Percentiles rank a stretch among this genome's conserved stretches.
Conservation (phyloP, 2,329 filamentous ascomycete species). For the Rutstroemia sp. region DNA sequence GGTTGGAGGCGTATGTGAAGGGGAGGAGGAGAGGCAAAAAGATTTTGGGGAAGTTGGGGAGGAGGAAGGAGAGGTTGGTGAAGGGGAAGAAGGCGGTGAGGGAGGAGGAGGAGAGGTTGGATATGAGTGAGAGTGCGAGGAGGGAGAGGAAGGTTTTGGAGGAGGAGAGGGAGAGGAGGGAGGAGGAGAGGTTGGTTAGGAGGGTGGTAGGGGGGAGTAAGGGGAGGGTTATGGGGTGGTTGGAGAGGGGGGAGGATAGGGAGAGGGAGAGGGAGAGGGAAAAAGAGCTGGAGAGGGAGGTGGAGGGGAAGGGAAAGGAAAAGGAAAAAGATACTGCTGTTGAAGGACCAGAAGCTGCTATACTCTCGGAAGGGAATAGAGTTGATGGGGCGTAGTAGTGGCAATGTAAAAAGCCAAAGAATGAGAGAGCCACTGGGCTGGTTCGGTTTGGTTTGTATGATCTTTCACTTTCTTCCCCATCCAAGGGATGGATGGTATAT, state of each 20-base stretch:
- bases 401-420: too few relatives aligned
- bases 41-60: neutral
- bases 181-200: neutral
- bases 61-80: neutral
- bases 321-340: too few relatives aligned
- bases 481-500: too few relatives aligned
- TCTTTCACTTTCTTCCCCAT: too few relatives aligned
- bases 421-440: too few relatives aligned
- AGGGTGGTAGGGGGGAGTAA: neutral
- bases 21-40: slow-evolving; percentile 55
- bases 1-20: slow-evolving; percentile 71
- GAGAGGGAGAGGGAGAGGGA: neutral
- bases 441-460: too few relatives aligned
- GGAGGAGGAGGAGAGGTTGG: neutral
- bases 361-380: too few relatives aligned
- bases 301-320: neutral
- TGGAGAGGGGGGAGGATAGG: neutral
- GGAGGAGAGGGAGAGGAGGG: neutral
- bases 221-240: neutral
- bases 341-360: too few relatives aligned
- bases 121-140: neutral
- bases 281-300: neutral
- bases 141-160: neutral
- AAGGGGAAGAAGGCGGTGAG: neutral
- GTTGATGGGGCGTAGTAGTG: too few relatives aligned